Evolutionary conservation across 2,329 filamentous ascomycete species (phyloP), one percentile per base, ranked within the genome.

Genomic region (Nemania diffusa): DNA sequence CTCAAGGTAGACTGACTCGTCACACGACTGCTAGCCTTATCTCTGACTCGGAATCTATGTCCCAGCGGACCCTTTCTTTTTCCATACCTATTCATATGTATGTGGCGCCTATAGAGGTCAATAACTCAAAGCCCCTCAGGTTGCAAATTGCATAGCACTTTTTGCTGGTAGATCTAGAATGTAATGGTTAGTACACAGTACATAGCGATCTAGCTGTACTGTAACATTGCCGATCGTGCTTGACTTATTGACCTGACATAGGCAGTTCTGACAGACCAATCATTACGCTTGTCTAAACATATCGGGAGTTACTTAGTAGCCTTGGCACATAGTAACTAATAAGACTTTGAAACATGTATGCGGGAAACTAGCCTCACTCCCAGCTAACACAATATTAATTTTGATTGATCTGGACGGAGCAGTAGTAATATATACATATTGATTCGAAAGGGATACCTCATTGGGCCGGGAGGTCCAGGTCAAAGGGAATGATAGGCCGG

Each of bases 31-130:
- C 42, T 22, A 34, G 24, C 48, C 53, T 58, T 8, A 55, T 44
- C 13, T 46, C 58, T 13, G 22, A 44, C 15, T 27, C n/a, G 2
- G 20, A 26, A 8, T 40, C 32, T 24, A 29, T 11, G 24, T 26
- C 37, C 20, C 1, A 57, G 40, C 24, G 24, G n/a, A 17, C 24
- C 7, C 37, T 64, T 55, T 34, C 27, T 57, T 22, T 27, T 64
- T 22, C n/a, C 15, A 13, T 27, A n/a, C n/a, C n/a, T n/a, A n/a
- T n/a, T n/a, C n/a, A n/a, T 17, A 52, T 51, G 9, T 11, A n/a
- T 26, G 29, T 34, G 11, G 5, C 5, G 32, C n/a, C n/a, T n/a
- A 34, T 3, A 46, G 5, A 13, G 11, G 13, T 27, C 22, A 22
- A 26, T n/a, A 27, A 42, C 34, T 52, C 42, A 26, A 55, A 17